Conservation (phyloP, 441 rosid species). For the Euphorbia celastroides region DNA sequence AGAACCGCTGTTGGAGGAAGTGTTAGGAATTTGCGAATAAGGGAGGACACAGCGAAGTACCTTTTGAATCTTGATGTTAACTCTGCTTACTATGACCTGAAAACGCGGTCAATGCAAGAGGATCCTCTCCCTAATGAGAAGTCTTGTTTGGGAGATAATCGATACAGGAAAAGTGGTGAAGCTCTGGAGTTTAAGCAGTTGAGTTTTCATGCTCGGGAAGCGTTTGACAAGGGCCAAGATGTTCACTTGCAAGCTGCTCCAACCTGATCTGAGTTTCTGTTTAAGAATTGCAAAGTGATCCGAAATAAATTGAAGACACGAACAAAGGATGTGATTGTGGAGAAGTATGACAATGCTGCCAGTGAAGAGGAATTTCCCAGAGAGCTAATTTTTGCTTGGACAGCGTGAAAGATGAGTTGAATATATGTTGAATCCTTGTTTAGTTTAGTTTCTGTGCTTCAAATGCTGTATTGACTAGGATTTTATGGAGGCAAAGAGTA, state of each 20-base stretch:
- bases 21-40: slow-evolving; percentile 91
- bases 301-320: slow-evolving; percentile 62
- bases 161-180: slow-evolving; percentile 77
- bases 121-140: slow-evolving; percentile 71
- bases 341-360: slow-evolving; percentile 89
- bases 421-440: no score
- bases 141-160: slow-evolving; percentile 75
- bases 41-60: slow-evolving; percentile 89
- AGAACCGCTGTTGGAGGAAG: slow-evolving; percentile 94
- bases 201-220: slow-evolving; percentile 73
- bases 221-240: slow-evolving; percentile 89
- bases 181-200: slow-evolving; percentile 78
- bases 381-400: no score
- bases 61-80: slow-evolving; percentile 76
- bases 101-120: slow-evolving; percentile 69
- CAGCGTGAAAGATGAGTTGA: no score
- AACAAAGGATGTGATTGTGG: slow-evolving; percentile 66
- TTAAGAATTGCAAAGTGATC: slow-evolving; percentile 53
- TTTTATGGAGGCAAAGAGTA: no score
- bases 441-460: no score
- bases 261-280: slow-evolving; percentile 73
- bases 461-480: no score
- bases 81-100: slow-evolving; percentile 83
- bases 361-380: no score
- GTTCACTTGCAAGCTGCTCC: slow-evolving; percentile 94